A percentile compares a stretch with the other conserved stretches of the same genome.
These are phyloP conservation scores for Melanomma pulvis-pyrius DNA, from an alignment of 495 filamentous ascomycete species.

Conservation along the genomic window DNA sequence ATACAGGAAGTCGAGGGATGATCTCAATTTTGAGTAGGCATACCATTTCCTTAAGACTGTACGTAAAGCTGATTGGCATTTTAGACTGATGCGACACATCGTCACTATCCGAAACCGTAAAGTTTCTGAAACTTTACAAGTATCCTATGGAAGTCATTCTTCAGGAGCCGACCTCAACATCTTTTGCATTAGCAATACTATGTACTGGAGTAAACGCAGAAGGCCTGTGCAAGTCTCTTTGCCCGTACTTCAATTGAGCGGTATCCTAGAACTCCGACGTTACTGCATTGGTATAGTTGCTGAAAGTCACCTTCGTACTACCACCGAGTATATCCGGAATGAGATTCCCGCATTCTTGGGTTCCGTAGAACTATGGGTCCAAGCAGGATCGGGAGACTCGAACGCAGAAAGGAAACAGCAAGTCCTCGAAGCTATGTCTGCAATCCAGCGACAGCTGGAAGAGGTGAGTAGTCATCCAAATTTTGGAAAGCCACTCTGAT, in stretches of 20 bases:
- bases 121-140: slow-evolving; percentile 36
- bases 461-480: slow-evolving; percentile 19
- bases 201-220: slow-evolving; percentile 46
- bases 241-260: slow-evolving; percentile 45
- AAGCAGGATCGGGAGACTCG: slow-evolving; percentile 44
- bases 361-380: slow-evolving; percentile 47
- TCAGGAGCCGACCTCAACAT: slow-evolving; percentile 35
- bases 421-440: slow-evolving; percentile 37
- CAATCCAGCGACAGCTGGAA: slow-evolving; percentile 33
- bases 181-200: slow-evolving; percentile 47
- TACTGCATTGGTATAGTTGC: slow-evolving; percentile 48
- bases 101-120: slow-evolving; percentile 43
- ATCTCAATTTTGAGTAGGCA: slow-evolving; percentile 16
- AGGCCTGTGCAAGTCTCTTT: slow-evolving; percentile 24
- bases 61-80: not conserved
- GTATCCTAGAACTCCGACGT: slow-evolving; percentile 42
- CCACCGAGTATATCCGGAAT: slow-evolving; percentile 42
- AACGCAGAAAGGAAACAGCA: slow-evolving; percentile 42
- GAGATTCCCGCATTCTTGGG: slow-evolving; percentile 45
- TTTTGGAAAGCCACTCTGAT: not conserved
- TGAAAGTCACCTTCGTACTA: slow-evolving; percentile 43
- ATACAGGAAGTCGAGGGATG: not conserved
- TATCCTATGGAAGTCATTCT: slow-evolving; percentile 36
- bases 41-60: not conserved
- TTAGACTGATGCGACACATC: slow-evolving; percentile 39